Evolutionary conservation across 768 basidiomycete species (phyloP).

Genomic region (Tulasnella sp.): DNA sequence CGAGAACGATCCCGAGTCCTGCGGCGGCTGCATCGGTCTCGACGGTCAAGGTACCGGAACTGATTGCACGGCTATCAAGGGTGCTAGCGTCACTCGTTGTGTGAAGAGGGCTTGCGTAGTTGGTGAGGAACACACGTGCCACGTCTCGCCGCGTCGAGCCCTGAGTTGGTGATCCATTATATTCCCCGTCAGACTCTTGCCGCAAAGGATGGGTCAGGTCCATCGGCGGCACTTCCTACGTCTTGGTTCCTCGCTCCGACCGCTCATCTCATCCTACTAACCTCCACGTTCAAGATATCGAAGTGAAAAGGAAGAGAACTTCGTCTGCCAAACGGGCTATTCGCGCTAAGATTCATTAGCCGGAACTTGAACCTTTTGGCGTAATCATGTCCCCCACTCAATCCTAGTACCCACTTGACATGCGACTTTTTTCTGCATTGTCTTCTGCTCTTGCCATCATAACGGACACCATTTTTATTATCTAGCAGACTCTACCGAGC

Average conservation of each 20-base stretch:
- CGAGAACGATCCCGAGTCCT: constrained; percentile 23
- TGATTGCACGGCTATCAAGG: constrained; percentile 53
- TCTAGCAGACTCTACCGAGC: neutral
- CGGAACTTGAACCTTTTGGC: too few relatives aligned
- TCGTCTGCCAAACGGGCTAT: neutral
- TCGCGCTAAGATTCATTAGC: neutral
- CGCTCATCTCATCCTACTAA: neutral
- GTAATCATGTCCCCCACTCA: too few relatives aligned
- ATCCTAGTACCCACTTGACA: too few relatives aligned
- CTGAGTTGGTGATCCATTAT: neutral
- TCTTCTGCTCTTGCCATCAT: too few relatives aligned
- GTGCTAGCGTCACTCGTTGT: constrained; percentile 49
- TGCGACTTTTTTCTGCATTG: too few relatives aligned
- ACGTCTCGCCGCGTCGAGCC: neutral
- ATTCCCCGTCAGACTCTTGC: neutral
- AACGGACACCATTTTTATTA: neutral
- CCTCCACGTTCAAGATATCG: neutral
- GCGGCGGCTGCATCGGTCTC: constrained; percentile 27
- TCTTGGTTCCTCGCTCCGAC: neutral
- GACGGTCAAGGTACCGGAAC: constrained; percentile 41
- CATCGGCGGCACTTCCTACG: neutral
- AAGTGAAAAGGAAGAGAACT: neutral
- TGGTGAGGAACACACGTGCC: neutral
- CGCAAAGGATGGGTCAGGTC: neutral
- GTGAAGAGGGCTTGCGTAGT: constrained; percentile 43